These are phyloP conservation scores for Solanum sitiens DNA, from an alignment of 257 asterid genomes.

Conservation along the genomic window DNA sequence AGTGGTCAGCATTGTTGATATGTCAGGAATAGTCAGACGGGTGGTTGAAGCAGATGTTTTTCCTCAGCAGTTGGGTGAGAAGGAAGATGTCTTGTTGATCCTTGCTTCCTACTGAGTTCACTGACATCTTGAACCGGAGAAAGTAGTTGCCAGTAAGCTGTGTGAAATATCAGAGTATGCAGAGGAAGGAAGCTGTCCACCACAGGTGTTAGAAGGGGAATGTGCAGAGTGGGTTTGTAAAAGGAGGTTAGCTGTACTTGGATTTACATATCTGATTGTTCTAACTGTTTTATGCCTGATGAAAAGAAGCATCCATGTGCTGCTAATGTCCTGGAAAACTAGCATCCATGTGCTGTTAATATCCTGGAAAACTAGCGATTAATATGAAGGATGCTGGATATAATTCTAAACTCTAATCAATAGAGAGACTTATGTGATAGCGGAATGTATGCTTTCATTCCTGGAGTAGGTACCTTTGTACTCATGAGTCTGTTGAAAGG, in stretches of 20 bases:
- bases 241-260: conserved; percentile 83
- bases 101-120: conserved; percentile 65
- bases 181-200: conserved; percentile 58
- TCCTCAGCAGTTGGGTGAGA: conserved; percentile 36
- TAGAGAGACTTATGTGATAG: conserved; percentile 12
- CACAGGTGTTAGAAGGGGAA: conserved; percentile 39
- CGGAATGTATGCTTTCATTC: background rate
- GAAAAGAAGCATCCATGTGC: conserved; percentile 32
- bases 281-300: conserved; percentile 38
- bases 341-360: conserved; percentile 17
- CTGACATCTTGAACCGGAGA: conserved; percentile 53
- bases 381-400: conserved; percentile 49
- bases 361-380: conserved; percentile 24
- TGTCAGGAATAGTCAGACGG: conserved; percentile 73
- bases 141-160: conserved; percentile 53
- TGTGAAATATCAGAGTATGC: conserved; percentile 51
- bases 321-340: conserved; percentile 22
- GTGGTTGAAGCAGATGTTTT: conserved; percentile 51
- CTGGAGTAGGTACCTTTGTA: background rate
- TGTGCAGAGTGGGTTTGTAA: conserved; percentile 38
- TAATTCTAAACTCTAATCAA: conserved; percentile 12
- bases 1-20: conserved; percentile 60
- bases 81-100: conserved; percentile 37
- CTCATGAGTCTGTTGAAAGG: background rate
- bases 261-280: conserved; percentile 48